phyloP scores from a whole-genome alignment of 2,329 filamentous ascomycete genomes.

The Beauveria pseudobassiana region DNA sequence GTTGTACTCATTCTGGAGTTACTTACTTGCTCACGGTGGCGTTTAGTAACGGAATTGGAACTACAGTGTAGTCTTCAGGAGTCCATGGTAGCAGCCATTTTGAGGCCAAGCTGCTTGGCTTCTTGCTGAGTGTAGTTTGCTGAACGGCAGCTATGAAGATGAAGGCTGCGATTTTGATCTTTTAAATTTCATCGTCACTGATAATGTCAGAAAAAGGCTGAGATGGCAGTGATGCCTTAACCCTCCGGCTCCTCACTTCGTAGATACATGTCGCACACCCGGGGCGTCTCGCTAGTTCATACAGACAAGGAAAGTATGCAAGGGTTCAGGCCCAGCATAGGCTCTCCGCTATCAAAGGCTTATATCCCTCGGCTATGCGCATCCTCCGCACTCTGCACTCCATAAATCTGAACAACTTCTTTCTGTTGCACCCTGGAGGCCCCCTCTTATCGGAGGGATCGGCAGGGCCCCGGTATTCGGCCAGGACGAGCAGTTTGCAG shows the following conservation, averaged over 20 bases:
- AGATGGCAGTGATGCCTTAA: not conserved
- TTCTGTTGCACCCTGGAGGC: not conserved
- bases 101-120: not conserved
- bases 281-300: not conserved
- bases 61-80: not conserved
- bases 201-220: too few species aligned
- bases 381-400: not conserved
- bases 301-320: not conserved
- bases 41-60: not conserved
- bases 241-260: not conserved
- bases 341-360: not conserved
- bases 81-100: not conserved
- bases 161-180: not conserved
- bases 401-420: not conserved
- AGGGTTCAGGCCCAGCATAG: not conserved
- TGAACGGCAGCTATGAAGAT: not conserved
- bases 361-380: not conserved
- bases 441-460: not conserved
- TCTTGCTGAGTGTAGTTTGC: not conserved
- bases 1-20: not conserved
- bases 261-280: not conserved
- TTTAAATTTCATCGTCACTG: too few species aligned
- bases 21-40: conserved; percentile 1
- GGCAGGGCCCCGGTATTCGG: not conserved
- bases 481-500: not conserved